Percentiles rank a stretch among this genome's conserved stretches.
These are phyloP conservation scores for Globisporangium barbulae DNA, from an alignment of 352 stramenopile species.

Conservation along the genomic window DNA sequence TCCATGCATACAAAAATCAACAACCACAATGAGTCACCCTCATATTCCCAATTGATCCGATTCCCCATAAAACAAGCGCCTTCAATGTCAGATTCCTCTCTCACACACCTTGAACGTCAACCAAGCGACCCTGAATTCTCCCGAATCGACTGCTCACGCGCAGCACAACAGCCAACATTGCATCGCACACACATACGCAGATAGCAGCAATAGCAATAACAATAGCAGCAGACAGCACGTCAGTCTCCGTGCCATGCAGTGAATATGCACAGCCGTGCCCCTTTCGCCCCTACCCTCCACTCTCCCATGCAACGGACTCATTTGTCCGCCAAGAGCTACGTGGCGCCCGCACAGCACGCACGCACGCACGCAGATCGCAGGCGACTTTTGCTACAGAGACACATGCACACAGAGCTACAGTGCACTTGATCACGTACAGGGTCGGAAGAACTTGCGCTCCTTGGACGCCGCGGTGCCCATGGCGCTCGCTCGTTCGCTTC, in stretches of 20 bases:
- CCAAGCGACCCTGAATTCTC: conserved; percentile 84
- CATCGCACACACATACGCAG: not conserved
- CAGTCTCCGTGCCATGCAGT: not conserved
- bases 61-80: not conserved
- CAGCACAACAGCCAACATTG: not conserved
- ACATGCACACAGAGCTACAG: not conserved
- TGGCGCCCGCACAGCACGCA: not conserved
- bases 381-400: too few species aligned
- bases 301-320: not conserved
- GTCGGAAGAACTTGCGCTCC: conserved; percentile 46
- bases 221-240: conserved; percentile 1
- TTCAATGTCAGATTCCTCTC: not conserved
- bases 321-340: not conserved
- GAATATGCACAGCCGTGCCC: not conserved
- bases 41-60: not conserved
- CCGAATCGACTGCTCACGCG: conserved; percentile 47
- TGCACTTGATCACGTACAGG: conserved; percentile 32
- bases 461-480: conserved; percentile 47
- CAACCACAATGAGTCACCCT: not conserved
- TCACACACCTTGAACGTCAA: conserved; percentile 81
- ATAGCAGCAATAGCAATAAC: conserved; percentile 5
- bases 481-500: not conserved
- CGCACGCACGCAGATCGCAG: not conserved
- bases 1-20: conserved; percentile 6
- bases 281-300: not conserved